Evolutionary conservation across 140 eudicot genomes (phyloP).

Genomic region (Stevia rebaudiana): DNA sequence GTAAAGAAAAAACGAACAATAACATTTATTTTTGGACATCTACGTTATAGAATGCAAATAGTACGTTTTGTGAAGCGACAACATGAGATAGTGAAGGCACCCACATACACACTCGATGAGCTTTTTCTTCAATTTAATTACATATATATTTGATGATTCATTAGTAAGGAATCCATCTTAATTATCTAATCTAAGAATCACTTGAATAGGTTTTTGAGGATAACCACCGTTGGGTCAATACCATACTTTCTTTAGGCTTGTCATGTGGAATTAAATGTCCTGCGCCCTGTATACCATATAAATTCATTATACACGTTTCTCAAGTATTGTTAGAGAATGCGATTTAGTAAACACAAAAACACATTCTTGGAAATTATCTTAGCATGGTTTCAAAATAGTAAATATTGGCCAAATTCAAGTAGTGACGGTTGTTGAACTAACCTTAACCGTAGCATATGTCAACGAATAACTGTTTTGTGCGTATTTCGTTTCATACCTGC

Average conservation of each 20-base stretch:
- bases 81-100: too few relatives aligned
- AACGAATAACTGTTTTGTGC: not conserved
- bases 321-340: not conserved
- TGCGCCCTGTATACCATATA: not conserved
- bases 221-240: not conserved
- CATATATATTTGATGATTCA: too few relatives aligned
- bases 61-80: too few relatives aligned
- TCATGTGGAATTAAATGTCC: constrained; percentile 1
- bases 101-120: too few relatives aligned
- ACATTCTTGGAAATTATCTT: not conserved
- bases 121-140: too few relatives aligned
- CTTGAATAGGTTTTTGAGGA: constrained; percentile 3
- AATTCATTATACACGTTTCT: not conserved
- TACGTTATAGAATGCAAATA: too few relatives aligned
- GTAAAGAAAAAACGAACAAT: too few relatives aligned
- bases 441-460: constrained; percentile 11
- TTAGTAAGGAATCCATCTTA: too few relatives aligned
- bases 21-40: too few relatives aligned
- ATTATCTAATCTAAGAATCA: too few relatives aligned
- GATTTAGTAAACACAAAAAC: not conserved
- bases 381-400: not conserved
- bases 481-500: not conserved
- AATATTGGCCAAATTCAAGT: not conserved
- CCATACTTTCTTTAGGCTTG: constrained; percentile 15
- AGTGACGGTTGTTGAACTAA: not conserved